A percentile compares a stretch with the other conserved stretches of the same genome.
These are phyloP conservation scores for Diutina neorugosa DNA, from an alignment of 1,139 yeast species.

Conservation along the genomic window DNA sequence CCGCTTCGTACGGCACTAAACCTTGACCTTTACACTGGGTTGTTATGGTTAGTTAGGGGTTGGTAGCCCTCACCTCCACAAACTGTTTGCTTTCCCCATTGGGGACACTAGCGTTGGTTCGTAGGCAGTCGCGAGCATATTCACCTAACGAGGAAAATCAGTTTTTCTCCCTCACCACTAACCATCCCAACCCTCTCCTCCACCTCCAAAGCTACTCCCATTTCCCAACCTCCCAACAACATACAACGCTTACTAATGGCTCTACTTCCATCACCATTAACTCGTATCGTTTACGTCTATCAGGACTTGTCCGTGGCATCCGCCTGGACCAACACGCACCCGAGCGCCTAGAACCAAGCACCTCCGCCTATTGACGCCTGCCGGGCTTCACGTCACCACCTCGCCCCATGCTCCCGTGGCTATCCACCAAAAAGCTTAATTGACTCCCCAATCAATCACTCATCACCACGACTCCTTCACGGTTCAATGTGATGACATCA, in stretches of 20 bases:
- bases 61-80: too few relatives aligned
- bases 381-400: not conserved
- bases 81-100: not conserved
- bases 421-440: not conserved
- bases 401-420: not conserved
- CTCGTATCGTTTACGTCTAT: not conserved
- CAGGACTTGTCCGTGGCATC: not conserved
- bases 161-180: not conserved
- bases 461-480: too few relatives aligned
- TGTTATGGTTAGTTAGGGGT: too few relatives aligned
- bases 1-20: not conserved
- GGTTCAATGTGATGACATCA: too few relatives aligned
- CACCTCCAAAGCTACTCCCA: too few relatives aligned
- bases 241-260: too few relatives aligned
- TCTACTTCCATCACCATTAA: not conserved
- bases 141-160: not conserved
- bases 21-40: too few relatives aligned
- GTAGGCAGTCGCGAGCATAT: not conserved
- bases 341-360: not conserved
- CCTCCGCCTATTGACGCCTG: not conserved
- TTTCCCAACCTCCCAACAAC: too few relatives aligned
- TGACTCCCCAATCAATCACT: too few relatives aligned
- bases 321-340: not conserved
- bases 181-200: too few relatives aligned
- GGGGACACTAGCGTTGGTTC: not conserved